Percentiles rank a stretch among this genome's conserved stretches.
Conservation (phyloP, 2,329 filamentous ascomycete genomes). For the Cytospora schulzeri region DNA sequence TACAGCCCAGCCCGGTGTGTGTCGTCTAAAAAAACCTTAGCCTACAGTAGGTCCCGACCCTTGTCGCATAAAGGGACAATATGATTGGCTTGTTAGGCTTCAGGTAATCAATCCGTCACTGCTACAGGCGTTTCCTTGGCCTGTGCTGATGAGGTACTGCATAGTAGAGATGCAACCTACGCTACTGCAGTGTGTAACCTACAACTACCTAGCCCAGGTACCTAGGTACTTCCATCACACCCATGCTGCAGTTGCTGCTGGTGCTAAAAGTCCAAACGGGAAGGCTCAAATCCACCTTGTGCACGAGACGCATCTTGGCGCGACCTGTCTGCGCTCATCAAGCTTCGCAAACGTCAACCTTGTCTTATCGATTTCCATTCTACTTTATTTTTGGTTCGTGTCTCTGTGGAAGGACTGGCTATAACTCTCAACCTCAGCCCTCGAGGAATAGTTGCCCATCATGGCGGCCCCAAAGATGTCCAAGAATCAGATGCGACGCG, state of each 20-base stretch:
- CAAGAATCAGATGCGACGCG: constrained; percentile 91
- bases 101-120: no score
- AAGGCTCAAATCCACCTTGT: neutral
- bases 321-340: neutral
- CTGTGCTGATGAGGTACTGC: neutral
- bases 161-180: no score
- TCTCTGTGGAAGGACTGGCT: neutral
- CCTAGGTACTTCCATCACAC: neutral
- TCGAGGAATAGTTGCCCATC: constrained; percentile 35
- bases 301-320: constrained; percentile 1
- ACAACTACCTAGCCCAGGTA: neutral
- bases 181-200: neutral
- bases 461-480: constrained; percentile 75
- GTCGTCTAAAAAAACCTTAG: neutral
- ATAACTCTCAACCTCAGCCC: neutral
- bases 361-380: neutral
- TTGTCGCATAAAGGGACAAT: neutral
- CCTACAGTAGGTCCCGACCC: neutral
- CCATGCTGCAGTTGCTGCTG: neutral
- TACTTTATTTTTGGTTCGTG: neutral
- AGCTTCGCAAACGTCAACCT: neutral
- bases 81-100: neutral
- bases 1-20: no score
- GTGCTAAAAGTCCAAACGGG: neutral
- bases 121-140: neutral